Evolutionary conservation across 768 basidiomycete genomes (phyloP).

Genomic region (Podaxis rugospora): DNA sequence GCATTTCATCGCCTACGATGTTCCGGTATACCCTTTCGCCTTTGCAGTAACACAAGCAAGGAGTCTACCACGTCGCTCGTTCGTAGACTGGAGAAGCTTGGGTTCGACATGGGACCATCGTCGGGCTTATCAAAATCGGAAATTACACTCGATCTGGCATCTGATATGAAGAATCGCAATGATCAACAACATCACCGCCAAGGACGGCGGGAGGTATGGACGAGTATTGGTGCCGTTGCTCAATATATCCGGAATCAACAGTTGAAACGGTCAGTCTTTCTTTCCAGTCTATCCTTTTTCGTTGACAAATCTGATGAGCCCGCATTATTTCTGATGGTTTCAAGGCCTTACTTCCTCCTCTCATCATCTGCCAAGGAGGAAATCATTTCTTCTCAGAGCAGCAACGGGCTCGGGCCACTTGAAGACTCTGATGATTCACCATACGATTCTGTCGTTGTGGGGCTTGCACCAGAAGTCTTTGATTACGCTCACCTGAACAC

Average conservation of each 20-base stretch:
- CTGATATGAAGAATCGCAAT: background rate
- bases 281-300: background rate
- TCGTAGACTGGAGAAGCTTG: conserved; percentile 38
- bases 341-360: conserved; percentile 54
- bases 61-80: conserved; percentile 47
- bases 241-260: conserved; percentile 34
- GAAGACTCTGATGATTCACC: conserved; percentile 13
- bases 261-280: conserved; percentile 34
- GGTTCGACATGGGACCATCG: conserved; percentile 36
- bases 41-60: conserved; percentile 70
- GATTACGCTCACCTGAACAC: conserved; percentile 54
- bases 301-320: background rate
- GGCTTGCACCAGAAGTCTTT: conserved; percentile 48
- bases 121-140: background rate
- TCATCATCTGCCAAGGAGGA: conserved; percentile 45
- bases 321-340: background rate
- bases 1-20: conserved; percentile 35
- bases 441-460: conserved; percentile 62
- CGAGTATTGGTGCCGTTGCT: conserved; percentile 59
- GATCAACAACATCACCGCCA: background rate
- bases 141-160: background rate
- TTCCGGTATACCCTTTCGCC: conserved; percentile 38
- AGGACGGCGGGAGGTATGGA: conserved; percentile 47
- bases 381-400: conserved; percentile 19
- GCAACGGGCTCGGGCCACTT: background rate